These are phyloP conservation scores for Cylindrotheca closterium DNA, from an alignment of 108 stramenopile species.

Conservation along the genomic window DNA sequence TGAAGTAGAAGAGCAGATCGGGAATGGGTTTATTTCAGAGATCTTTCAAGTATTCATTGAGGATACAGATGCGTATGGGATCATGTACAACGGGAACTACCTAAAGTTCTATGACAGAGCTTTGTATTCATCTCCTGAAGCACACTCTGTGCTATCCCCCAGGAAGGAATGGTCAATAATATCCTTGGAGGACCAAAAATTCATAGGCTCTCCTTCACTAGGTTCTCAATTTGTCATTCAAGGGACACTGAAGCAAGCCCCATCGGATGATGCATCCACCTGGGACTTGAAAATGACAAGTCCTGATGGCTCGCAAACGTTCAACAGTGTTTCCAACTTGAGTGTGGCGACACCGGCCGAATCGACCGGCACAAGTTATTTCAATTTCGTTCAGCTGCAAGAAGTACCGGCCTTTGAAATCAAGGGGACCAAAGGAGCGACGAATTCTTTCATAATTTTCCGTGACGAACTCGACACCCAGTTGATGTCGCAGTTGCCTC, in stretches of 20 bases:
- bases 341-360: conserved; percentile 23
- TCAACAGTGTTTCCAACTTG: conserved; percentile 48
- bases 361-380: not conserved
- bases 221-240: conserved; percentile 55
- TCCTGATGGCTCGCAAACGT: conserved; percentile 28
- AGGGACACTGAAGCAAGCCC: conserved; percentile 12
- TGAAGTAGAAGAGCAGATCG: no score
- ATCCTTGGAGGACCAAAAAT: conserved; percentile 52
- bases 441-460: conserved; percentile 32
- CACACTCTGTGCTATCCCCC: not conserved
- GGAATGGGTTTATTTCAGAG: no score
- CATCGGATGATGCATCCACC: conserved; percentile 7
- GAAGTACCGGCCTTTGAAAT: not conserved
- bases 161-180: conserved; percentile 54
- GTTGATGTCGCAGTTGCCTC: conserved; percentile 38
- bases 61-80: conserved; percentile 78
- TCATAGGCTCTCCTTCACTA: conserved; percentile 51
- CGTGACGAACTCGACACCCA: conserved; percentile 70
- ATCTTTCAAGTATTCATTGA: conserved; percentile 71
- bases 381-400: not conserved
- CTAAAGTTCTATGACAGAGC: conserved; percentile 66
- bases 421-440: not conserved
- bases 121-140: conserved; percentile 21
- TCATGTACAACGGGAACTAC: conserved; percentile 78
- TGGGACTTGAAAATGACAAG: conserved; percentile 58